Evolutionary conservation across 441 rosid species (phyloP), one percentile per base, ranked within the genome.

Genomic region (Bruguiera hainesii): DNA sequence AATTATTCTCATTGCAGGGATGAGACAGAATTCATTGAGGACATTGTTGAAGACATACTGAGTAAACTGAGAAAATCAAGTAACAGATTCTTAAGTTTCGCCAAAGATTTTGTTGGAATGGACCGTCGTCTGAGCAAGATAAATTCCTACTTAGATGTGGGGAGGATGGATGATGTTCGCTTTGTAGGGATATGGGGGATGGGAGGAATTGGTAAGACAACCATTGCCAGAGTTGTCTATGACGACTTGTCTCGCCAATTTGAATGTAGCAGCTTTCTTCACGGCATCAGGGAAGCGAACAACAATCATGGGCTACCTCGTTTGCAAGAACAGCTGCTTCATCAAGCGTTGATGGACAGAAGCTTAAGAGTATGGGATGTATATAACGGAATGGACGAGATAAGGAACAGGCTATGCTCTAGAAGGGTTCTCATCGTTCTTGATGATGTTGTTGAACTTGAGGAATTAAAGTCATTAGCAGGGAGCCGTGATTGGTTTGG

Each of bases 1-100:
- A 25, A 13, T 53, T 46, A 23, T 11, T 48, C 64, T 23, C 50
- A 28, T 37, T 60, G 42, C 51, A 71, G 65, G 70, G 26, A 49
- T n/a, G 74, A 71, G 60, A 63, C 70, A 6, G 50, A 28, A 37
- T 63, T 71, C 48, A 59, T 71, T 65, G 55, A 59, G 26, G 69
- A 49, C 58, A 51, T 71, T 58, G 65, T 71, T 35, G 55, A 51
- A 59, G 74, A 71, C 21, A 50, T 71, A 23, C 23, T 65, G 7
- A 49, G n/a, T 33, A 71, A 35, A 25, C 10, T 71, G 20, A 25
- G 73, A 37, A 63, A 63, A 58, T 63, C 58, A 49, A 65, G 55
- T n/a, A 30, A 56, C 28, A 65, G 50, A 55, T 39, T 60, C 68
- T 64, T 60, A 57, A 33, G 64, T 28, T 15, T 30, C 57, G 15